A percentile compares a stretch with the other conserved stretches of the same genome.
Conservation (phyloP, 73 alveolate species). For the Effrenium voratum region DNA sequence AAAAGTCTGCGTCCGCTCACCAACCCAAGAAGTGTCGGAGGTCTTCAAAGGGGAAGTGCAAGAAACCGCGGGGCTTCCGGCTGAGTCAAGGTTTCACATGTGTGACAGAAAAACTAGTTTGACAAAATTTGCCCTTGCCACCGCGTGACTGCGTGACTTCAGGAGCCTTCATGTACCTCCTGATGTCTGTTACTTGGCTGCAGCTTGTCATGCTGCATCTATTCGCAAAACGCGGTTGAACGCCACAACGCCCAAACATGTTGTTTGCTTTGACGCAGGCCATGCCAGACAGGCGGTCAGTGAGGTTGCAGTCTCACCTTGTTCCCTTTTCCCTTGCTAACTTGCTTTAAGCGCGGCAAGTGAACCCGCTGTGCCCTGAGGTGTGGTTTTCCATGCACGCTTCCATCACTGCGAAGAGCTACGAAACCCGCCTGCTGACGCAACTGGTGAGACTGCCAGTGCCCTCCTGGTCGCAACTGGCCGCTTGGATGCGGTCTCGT, state of each 20-base stretch:
- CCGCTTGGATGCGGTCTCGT: not conserved
- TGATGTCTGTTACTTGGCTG: conserved; percentile 62
- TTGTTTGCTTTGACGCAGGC: too few species aligned
- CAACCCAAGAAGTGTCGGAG: not conserved
- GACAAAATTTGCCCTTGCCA: too few species aligned
- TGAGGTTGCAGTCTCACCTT: too few species aligned
- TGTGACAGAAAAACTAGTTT: too few species aligned
- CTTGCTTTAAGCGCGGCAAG: not conserved
- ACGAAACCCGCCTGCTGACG: conserved; percentile 68
- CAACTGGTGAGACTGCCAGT: conserved; percentile 93
- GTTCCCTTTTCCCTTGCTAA: not conserved
- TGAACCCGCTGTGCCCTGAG: too few species aligned
- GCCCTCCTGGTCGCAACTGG: conserved; percentile 93
- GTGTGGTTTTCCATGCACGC: conserved; percentile 94
- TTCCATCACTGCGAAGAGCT: conserved; percentile 90
- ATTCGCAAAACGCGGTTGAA: not conserved
- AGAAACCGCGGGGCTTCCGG: too few species aligned
- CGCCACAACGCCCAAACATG: too few species aligned
- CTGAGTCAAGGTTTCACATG: too few species aligned
- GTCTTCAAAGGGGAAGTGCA: not conserved
- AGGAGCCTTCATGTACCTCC: conserved; percentile 87
- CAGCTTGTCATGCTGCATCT: not conserved
- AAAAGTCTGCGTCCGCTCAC: too few species aligned
- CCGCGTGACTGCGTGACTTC: too few species aligned
- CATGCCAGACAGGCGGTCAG: too few species aligned